Conservation (phyloP, 1,284 basidiomycete species). For the Erythrobasidium hasegawianum region DNA sequence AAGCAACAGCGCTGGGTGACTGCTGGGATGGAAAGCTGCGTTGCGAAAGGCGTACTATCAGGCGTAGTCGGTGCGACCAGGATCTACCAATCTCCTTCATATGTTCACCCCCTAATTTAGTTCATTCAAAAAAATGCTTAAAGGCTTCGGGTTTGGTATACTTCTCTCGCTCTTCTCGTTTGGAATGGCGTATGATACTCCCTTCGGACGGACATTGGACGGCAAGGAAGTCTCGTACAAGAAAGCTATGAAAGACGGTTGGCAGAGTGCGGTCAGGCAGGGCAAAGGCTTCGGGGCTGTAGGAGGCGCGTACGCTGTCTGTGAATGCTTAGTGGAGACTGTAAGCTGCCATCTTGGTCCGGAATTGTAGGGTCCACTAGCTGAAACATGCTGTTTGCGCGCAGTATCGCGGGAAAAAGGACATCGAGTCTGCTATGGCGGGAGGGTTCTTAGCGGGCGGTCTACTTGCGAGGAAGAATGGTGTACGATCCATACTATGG, state of each 20-base stretch:
- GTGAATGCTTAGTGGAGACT: constrained; percentile 30
- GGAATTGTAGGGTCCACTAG: not conserved
- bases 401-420: constrained; percentile 33
- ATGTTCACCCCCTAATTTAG: no score
- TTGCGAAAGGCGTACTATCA: constrained; percentile 25
- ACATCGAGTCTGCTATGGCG: constrained; percentile 24
- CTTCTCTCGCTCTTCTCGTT: constrained; percentile 32
- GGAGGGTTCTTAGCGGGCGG: constrained; percentile 29
- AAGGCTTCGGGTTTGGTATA: constrained; percentile 33
- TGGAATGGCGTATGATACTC: constrained; percentile 34
- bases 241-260: constrained; percentile 28
- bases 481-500: constrained; percentile 11
- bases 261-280: constrained; percentile 26
- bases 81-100: not conserved
- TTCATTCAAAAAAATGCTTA: no score
- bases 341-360: not conserved
- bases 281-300: constrained; percentile 28
- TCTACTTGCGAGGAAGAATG: constrained; percentile 16
- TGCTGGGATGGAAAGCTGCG: constrained; percentile 31
- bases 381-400: not conserved
- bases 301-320: constrained; percentile 26
- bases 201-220: constrained; percentile 17
- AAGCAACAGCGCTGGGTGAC: constrained; percentile 31
- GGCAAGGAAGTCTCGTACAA: constrained; percentile 18
- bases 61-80: constrained; percentile 27